These are phyloP conservation scores for Talaromyces sp. DNA, from an alignment of 2,329 filamentous ascomycete species.

Conservation along the genomic window DNA sequence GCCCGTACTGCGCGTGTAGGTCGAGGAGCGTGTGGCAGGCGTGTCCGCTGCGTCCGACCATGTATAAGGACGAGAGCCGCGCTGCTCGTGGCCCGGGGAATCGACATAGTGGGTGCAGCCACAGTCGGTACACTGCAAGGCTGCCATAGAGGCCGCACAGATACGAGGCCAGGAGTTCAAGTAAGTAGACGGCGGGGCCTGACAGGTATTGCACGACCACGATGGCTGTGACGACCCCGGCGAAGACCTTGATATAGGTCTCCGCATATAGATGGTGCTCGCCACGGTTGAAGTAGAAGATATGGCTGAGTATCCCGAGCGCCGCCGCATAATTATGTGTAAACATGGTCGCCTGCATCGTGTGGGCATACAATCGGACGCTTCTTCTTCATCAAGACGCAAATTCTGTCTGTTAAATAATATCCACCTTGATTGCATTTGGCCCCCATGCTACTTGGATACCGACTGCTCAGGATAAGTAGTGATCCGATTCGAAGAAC, in stretches of 20 bases:
- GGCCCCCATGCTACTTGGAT: too few species aligned
- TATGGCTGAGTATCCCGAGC: background rate
- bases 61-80: background rate
- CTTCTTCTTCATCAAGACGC: too few species aligned
- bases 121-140: background rate
- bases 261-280: background rate
- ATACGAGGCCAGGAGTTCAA: background rate
- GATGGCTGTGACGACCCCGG: too few species aligned
- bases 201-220: background rate
- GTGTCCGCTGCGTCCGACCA: background rate
- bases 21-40: conserved; percentile 16
- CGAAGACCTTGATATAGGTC: too few species aligned
- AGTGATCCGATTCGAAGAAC: too few species aligned
- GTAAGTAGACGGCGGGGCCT: background rate
- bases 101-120: background rate
- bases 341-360: too few species aligned
- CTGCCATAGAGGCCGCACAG: background rate
- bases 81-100: background rate
- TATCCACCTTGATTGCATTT: too few species aligned
- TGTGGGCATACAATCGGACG: too few species aligned
- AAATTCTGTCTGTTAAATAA: too few species aligned
- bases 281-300: background rate
- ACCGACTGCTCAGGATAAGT: too few species aligned
- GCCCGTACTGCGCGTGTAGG: conserved; percentile 66
- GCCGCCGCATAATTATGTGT: background rate